Evolutionary conservation across 345 rosid genomes (phyloP), one percentile per base, ranked within the genome.

Genomic region (Pistacia atlantica): DNA sequence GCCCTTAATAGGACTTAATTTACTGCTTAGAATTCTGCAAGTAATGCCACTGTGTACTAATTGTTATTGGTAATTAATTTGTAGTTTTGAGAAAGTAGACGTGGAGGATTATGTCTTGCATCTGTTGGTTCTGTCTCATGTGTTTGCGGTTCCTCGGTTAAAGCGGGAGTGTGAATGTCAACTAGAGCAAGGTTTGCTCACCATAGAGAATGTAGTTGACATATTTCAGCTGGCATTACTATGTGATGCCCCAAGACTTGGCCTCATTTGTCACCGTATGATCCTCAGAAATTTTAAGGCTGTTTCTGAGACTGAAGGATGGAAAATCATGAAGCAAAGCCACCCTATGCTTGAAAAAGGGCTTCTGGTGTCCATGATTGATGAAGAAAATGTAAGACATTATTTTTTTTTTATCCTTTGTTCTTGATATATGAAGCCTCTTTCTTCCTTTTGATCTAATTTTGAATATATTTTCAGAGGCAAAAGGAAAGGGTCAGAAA

Each of bases 311-410:
- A 82, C 96, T 0, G 94, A 90, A 81, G 98, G 96, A 20, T 93
- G 99, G 99, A 78, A 65, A 22, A 92, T 84, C 33, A 90, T 93
- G 99, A 91, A 80, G 90, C 70, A 81, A 82, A 92, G 98, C 76
- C 96, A 92, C 56, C 97, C 99, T 0, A 78, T 82, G 18, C 94
- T 95, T 0, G 96, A 95, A 80, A 90, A 90, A 78, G 90, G 89
- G 78, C 84, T 95, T 42, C 69, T 85, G 55, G 84, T 82, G 33
- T 89, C 92, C 18, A 55, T 92, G 79, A n/a, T 81, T 25, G 80
- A 77, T 16, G 91, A 87, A 77, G 87, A 89, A 11, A 86, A 89
- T 35, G 98, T 89, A 83, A 82, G 89, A 45, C 10, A 13, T 72
- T 35, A 59, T 14, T 6, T n/a, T 25, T 25, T 9, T 31, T 54